Conservation (phyloP, 495 filamentous ascomycete genomes). For the Margaritispora aquatica region DNA sequence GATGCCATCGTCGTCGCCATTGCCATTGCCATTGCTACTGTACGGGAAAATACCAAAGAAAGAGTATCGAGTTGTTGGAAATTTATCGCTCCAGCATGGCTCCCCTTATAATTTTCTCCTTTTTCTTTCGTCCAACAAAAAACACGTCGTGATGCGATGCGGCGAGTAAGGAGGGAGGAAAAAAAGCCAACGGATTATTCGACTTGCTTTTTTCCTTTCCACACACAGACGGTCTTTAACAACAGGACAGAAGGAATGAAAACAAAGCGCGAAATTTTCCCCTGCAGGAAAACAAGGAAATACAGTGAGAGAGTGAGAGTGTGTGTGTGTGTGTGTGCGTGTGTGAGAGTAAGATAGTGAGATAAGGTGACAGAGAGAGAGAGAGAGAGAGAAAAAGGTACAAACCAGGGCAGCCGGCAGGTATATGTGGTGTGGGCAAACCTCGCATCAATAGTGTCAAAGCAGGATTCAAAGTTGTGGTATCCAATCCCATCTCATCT, state of each 20-base stretch:
- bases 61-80: neutral
- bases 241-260: neutral
- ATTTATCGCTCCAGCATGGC: neutral
- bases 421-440: neutral
- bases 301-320: too few relatives aligned
- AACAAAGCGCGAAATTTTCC: neutral
- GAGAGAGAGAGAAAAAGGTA: neutral
- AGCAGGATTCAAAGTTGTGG: neutral
- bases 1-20: neutral
- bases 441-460: neutral
- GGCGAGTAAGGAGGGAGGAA: neutral
- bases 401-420: neutral
- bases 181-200: neutral
- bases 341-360: neutral
- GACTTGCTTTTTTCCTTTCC: neutral
- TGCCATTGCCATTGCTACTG: neutral
- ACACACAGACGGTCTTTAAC: neutral
- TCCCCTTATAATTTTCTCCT: too few relatives aligned
- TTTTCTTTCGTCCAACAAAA: too few relatives aligned
- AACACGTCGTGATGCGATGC: neutral
- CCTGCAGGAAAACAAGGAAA: neutral
- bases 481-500: too few relatives aligned
- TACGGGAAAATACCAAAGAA: neutral
- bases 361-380: too few relatives aligned
- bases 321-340: too few relatives aligned